phyloP scores from a whole-genome alignment of 176 grass and related monocot species.

The Oryza officinalis region DNA sequence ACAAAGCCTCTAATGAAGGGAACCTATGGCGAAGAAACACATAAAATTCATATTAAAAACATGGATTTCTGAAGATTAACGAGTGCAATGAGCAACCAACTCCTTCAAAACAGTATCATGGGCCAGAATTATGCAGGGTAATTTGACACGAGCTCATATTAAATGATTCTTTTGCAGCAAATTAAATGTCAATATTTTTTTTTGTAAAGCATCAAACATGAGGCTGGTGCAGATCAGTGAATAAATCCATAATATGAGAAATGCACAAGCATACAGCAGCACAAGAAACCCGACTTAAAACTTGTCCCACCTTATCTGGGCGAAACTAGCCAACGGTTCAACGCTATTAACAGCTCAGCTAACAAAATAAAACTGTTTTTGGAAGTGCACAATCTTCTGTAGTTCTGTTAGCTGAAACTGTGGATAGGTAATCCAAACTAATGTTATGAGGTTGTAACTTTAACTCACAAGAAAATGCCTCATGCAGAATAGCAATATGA shows the following conservation, averaged over 20 bases:
- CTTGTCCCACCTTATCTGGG: neutral
- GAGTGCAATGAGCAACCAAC: neutral
- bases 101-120: constrained; percentile 1
- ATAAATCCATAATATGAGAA: neutral
- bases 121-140: neutral
- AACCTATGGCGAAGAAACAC: neutral
- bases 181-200: neutral
- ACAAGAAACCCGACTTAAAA: neutral
- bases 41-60: neutral
- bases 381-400: neutral
- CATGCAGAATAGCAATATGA: neutral
- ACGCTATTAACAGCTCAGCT: neutral
- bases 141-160: too few species aligned
- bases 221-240: neutral
- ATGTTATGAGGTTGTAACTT: neutral
- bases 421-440: constrained; percentile 5
- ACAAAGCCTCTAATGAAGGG: neutral
- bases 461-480: neutral
- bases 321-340: neutral
- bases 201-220: neutral
- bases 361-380: constrained; percentile 15
- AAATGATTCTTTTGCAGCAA: neutral
- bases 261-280: neutral
- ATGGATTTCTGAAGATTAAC: neutral
- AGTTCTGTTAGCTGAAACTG: neutral